phyloP scores from a whole-genome alignment of 305 asterid genomes.

The Solanum hybrid region DNA sequence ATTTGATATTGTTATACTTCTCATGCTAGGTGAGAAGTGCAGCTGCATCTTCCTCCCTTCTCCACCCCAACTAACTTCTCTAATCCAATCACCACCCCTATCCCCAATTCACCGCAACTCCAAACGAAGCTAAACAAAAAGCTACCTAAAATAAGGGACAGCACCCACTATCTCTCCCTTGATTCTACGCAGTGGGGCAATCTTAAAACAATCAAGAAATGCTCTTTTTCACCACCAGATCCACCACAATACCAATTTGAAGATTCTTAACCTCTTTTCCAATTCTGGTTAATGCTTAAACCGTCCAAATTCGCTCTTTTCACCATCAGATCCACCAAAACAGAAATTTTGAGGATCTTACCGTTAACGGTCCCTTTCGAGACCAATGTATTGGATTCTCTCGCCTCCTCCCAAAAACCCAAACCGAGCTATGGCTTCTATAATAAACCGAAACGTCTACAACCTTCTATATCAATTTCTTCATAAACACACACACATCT shows the following conservation, averaged over 20 bases:
- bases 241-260: background rate
- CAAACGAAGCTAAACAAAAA: background rate
- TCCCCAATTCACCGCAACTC: constrained; percentile 6
- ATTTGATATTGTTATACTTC: constrained; percentile 23
- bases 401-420: background rate
- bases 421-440: background rate
- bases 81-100: background rate
- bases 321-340: constrained; percentile 10
- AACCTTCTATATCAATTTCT: background rate
- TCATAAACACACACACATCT: background rate
- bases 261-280: background rate
- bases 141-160: background rate
- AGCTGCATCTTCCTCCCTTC: constrained; percentile 56
- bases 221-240: background rate
- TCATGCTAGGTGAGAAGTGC: constrained; percentile 91
- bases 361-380: background rate
- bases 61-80: constrained; percentile 3
- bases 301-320: background rate
- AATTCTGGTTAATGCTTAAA: background rate
- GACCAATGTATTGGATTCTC: constrained; percentile 1
- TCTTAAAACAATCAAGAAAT: background rate
- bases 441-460: background rate
- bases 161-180: background rate
- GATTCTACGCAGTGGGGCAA: background rate
- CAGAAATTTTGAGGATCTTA: background rate